These are phyloP conservation scores for Aurinia saxatilis DNA, from an alignment of 345 rosid genomes.

Conservation along the genomic window DNA sequence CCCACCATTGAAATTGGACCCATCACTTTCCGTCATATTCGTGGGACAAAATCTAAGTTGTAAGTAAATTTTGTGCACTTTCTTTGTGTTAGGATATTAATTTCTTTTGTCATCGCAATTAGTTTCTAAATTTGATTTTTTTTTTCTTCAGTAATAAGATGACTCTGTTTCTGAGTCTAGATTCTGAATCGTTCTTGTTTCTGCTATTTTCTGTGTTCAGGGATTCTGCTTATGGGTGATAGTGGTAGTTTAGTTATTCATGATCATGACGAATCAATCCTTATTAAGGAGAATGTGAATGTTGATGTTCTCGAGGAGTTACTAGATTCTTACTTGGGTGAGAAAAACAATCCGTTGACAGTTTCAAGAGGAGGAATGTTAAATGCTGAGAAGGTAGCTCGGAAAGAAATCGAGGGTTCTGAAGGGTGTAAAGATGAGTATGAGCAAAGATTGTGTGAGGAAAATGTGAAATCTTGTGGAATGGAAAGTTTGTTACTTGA, in stretches of 20 bases:
- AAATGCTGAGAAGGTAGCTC: conserved; percentile 37
- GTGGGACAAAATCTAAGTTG: too few relatives aligned
- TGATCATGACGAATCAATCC: background rate
- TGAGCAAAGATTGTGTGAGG: conserved; percentile 37
- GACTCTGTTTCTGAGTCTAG: too few relatives aligned
- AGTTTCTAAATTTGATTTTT: background rate
- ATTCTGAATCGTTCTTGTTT: too few relatives aligned
- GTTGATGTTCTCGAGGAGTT: too few relatives aligned
- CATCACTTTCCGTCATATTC: too few relatives aligned
- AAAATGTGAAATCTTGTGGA: conserved; percentile 25
- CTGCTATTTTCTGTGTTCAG: background rate
- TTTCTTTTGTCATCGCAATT: background rate
- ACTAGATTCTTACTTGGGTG: background rate
- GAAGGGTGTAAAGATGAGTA: conserved; percentile 35
- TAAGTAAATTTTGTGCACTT: background rate
- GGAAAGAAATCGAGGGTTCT: conserved; percentile 37
- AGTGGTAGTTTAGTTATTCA: too few relatives aligned
- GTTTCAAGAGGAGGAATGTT: conserved; percentile 61
- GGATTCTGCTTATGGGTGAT: background rate
- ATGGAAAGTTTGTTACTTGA: conserved; percentile 31
- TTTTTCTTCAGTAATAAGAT: too few relatives aligned
- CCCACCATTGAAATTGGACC: background rate
- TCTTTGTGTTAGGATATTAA: background rate
- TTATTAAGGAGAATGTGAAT: conserved; percentile 32
- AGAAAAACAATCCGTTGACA: conserved; percentile 35